A percentile compares a stretch with the other conserved stretches of the same genome.
Conservation (phyloP, 2,329 filamentous ascomycete genomes). For the Fusarium avenaceum region DNA sequence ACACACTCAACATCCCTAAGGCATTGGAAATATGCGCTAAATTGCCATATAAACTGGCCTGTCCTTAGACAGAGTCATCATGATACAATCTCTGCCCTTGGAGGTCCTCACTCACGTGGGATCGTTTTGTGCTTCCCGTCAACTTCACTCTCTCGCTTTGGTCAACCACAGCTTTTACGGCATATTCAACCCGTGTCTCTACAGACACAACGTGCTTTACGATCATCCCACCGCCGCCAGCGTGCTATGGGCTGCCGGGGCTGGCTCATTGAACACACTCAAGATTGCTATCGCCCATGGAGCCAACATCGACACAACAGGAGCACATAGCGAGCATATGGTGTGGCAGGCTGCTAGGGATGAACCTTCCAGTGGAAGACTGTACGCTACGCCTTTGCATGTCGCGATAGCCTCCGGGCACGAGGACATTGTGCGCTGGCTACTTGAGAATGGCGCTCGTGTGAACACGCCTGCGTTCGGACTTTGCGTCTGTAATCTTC, state of each 20-base stretch:
- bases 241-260: constrained; percentile 9
- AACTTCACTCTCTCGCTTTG: constrained; percentile 5
- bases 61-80: neutral
- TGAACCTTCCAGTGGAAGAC: neutral
- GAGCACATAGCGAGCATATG: neutral
- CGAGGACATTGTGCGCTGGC: constrained; percentile 17
- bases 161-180: constrained; percentile 1
- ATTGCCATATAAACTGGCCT: neutral
- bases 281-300: constrained; percentile 13
- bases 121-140: neutral
- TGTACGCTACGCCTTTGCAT: constrained; percentile 12
- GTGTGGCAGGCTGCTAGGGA: neutral
- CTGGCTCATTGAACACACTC: constrained; percentile 3
- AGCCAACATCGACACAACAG: constrained; percentile 4
- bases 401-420: neutral
- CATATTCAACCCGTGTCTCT: constrained; percentile 16
- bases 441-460: constrained; percentile 18
- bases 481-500: neutral
- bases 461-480: neutral
- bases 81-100: neutral
- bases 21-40: neutral
- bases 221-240: constrained; percentile 1
- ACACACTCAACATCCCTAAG: no score
- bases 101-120: neutral
- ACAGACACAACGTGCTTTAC: constrained; percentile 10